A percentile compares a stretch with the other conserved stretches of the same genome.
Evolutionary conservation across 306 rosid species (phyloP).

Genomic region (Malus orientalis): DNA sequence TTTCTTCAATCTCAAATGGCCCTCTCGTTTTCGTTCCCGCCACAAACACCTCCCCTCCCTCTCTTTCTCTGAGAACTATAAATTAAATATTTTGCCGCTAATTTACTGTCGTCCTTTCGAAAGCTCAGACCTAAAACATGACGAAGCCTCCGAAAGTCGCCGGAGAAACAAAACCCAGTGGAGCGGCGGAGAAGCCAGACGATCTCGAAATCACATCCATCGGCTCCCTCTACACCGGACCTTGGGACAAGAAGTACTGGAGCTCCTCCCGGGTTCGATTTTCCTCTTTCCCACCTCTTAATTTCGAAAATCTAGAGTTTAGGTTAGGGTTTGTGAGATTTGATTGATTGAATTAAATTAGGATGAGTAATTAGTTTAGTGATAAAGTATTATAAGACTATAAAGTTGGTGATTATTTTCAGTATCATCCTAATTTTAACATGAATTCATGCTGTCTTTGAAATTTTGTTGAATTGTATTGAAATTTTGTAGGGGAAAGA

Average conservation of each 20-base stretch:
- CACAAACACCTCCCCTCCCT: neutral
- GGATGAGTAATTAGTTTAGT: neutral
- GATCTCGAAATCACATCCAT: conserved; percentile 68
- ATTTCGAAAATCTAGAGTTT: neutral
- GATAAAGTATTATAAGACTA: neutral
- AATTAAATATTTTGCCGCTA: neutral
- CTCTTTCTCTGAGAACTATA: neutral
- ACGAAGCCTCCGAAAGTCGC: conserved; percentile 17
- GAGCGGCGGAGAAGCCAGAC: conserved; percentile 20
- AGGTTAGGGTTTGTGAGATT: neutral
- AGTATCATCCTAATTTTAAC: no score
- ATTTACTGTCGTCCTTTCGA: neutral
- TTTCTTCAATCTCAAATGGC: neutral
- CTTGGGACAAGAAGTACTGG: conserved; percentile 93
- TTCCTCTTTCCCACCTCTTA: neutral
- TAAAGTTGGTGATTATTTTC: no score
- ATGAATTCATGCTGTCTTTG: no score
- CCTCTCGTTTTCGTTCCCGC: conserved; percentile 23
- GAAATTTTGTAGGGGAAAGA: conserved; percentile 63
- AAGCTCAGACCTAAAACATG: conserved; percentile 8
- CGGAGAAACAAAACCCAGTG: conserved; percentile 4
- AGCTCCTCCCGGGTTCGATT: conserved; percentile 79
- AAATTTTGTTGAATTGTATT: neutral
- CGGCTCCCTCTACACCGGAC: conserved; percentile 69
- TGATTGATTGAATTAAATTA: neutral